Conservation (phyloP, 371 early-diverging fungal species). For the Zychaea mexicana region DNA sequence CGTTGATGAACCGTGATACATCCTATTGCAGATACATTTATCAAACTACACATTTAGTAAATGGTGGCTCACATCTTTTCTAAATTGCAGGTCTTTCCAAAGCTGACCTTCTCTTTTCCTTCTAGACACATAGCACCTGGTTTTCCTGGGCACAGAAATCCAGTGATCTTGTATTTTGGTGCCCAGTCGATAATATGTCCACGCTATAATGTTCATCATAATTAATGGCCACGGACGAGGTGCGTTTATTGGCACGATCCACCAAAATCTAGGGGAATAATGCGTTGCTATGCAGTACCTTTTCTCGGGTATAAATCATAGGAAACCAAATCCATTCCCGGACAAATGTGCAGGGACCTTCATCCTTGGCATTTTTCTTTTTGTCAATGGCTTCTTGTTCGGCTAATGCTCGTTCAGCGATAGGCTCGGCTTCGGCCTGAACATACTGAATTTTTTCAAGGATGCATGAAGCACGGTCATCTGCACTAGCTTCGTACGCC, state of each 20-base stretch:
- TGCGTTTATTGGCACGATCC: no score
- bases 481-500: constrained; percentile 2
- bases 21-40: constrained; percentile 10
- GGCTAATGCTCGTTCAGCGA: constrained; percentile 2
- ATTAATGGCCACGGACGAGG: no score
- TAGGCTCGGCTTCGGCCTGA: constrained; percentile 18
- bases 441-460: constrained; percentile 33
- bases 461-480: constrained; percentile 28
- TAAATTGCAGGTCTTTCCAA: no score
- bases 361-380: neutral
- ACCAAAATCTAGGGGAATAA: no score
- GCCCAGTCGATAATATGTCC: constrained; percentile 50
- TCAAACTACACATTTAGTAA: no score
- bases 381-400: neutral
- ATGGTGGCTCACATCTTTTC: no score
- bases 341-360: constrained; percentile 23
- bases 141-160: constrained; percentile 45
- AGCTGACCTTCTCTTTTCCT: constrained; percentile 32
- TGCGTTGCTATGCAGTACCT: no score
- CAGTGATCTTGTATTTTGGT: constrained; percentile 40
- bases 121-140: constrained; percentile 45
- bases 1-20: constrained; percentile 37
- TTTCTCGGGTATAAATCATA: constrained; percentile 50
- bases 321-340: constrained; percentile 54
- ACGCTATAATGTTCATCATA: no score